Evolutionary conservation across 768 basidiomycete genomes (phyloP), one percentile per base, ranked within the genome.

Genomic region (Mycena belliarum): DNA sequence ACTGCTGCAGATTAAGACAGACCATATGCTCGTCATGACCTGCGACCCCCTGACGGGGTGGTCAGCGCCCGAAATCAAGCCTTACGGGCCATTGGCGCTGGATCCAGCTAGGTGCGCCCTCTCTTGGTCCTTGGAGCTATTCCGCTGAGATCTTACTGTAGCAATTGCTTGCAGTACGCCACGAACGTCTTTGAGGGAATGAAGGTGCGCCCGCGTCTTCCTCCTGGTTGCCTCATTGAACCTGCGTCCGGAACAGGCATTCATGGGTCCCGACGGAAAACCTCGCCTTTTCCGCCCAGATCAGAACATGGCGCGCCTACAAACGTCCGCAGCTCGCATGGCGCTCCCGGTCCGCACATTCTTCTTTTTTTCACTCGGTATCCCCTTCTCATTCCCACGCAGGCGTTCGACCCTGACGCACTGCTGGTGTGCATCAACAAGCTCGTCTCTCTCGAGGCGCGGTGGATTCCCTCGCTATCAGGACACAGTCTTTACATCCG

Each of bases 401-500:
- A 90, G 89, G 78, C 81, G 16, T 96, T 97, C 72, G 76, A 92
- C 66, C 80, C 83, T 5, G 78, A 85, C 33, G 85, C 82, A 4
- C 76, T 95, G 24, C 75, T 88, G 1, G 77, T 81, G 46, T 81
- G 93, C 61, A 88, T 98, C 68, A 87, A 89, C 70, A 81, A 81
- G 46, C 82, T 98, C 57, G 84, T 91, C 47, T 52, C 68, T 40
- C 61, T 89, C 44, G 95, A 98, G 42, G 71, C 77, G n/a, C 82
- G 87, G 12, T 97, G 95, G 94, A 92, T 97, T 29, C 95, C 94
- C 4, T 73, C 76, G 2, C 70, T 76, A 14, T 77, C 83, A 2
- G 93, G 89, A 15, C 84, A 91, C 70, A 91, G 88, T 55, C 76
- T 98, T 33, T 98, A 96, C 76, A 82, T 97, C 63, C 87, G 95